phyloP scores from a whole-genome alignment of 331 rosid genomes.

The Quercus tomentella region DNA sequence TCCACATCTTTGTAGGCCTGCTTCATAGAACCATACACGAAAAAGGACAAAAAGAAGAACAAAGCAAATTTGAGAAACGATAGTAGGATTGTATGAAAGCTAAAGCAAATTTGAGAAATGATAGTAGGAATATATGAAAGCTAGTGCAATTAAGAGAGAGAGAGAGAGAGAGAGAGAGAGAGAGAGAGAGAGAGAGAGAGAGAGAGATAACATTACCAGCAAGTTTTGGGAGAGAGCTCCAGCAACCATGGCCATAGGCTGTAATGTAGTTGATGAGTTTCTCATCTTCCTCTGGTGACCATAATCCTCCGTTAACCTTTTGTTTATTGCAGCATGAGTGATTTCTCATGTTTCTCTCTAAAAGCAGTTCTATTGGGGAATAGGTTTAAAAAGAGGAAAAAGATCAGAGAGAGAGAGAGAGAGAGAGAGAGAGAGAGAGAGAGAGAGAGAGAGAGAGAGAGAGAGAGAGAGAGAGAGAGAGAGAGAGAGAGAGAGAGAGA shows the following conservation, averaged over 20 bases:
- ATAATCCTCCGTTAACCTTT: conserved; percentile 93
- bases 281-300: conserved; percentile 99
- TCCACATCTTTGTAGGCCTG: conserved; percentile 51
- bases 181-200: too few species aligned
- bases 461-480: background rate
- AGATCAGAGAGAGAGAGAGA: background rate
- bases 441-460: background rate
- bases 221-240: conserved; percentile 96
- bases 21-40: background rate
- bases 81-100: background rate
- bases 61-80: background rate
- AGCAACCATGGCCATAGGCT: conserved; percentile 93
- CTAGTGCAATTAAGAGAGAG: background rate
- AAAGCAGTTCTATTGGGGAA: conserved; percentile 8
- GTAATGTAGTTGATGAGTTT: conserved; percentile 85
- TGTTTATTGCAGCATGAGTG: conserved; percentile 97
- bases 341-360: conserved; percentile 56
- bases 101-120: background rate
- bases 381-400: background rate
- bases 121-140: background rate
- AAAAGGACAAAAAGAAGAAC: background rate
- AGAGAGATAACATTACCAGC: conserved; percentile 39
- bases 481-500: too few species aligned
- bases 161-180: too few species aligned
- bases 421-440: background rate